Base-by-base conservation (phyloP, 176 grass and related monocot species). In the Sorghum bicolor region DNA sequence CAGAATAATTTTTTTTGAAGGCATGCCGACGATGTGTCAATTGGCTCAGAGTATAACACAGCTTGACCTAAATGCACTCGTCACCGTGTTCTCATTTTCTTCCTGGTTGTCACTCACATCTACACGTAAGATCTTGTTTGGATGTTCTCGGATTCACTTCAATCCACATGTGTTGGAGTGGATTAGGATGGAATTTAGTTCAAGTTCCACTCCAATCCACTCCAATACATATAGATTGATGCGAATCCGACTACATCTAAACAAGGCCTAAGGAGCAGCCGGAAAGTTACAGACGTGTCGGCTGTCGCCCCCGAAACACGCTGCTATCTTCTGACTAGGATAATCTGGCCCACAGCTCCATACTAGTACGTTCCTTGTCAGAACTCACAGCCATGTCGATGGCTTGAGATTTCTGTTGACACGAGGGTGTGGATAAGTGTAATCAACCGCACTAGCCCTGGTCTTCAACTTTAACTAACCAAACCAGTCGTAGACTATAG, bases 401-500 rank as follows among this genome's bases (percentile, higher is more conserved):
- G 36, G 43, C 33, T 29, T 63, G 10, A 70, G 28, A 64, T 0
- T 64, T 65, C 5, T n/a, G 52, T n/a, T 57, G 52, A 57, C 52
- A 57, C 37, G 50, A 6, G 5, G 39, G 3, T 50, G 31, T n/a
- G 33, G 83, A 86, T 86, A 82, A 65, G 65, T 32, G 53, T 52
- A 57, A 82, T 72, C 26, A 43, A 72, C 14, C 32, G 55, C 65
- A 82, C 55, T 82, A 55, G 16, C 2, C 7, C 28, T 55, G 40
- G 22, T 31, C 73, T 67, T 8, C 53, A 15, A 6, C 14, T 81
- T 70, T 85, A 76, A 60, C 32, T 80, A 80, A 81, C 37, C 29
- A 48, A 80, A 81, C 37, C 29, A 48, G 38, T 52, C 63, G 16
- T 74, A 74, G 5, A 24, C 30, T 77, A 60, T 60, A 24, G 37